Base-by-base conservation (phyloP, 768 basidiomycete genomes). In the Auriscalpium microsporum region DNA sequence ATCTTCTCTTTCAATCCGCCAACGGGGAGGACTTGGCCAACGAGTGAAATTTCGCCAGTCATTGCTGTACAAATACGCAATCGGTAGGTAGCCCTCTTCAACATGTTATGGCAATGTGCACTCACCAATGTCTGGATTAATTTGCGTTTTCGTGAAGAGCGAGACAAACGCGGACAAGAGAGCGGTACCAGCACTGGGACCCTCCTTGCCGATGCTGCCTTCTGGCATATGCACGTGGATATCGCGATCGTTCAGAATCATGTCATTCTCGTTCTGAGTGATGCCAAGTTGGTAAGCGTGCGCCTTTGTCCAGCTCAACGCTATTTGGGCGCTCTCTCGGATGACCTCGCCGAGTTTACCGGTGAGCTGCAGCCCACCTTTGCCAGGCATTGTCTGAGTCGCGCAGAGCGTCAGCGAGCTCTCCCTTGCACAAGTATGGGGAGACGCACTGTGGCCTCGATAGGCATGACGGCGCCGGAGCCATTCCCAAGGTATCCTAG, bases 331-430 rank as follows among this genome's bases (percentile, higher is more conserved):
- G 59, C 88, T 91, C 72, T 98, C 96, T 38, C 91, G 81, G 68
- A 99, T 97, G 57, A 98, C 96, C 64, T 99, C 96, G 45, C 95
- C 95, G 4, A 99, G 85, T 72, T 98, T 98, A 40, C 96, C 96
- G 0, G 96, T 98, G 8, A 98, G 73, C 62, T 94, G 93, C 2
- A 99, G 75, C 14, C 78, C 79, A 11, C 95, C 95, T 68, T 95
- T 95, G 2, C 96, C 96, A 23, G 95, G 94, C 93, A 96, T 98
- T 50, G 84, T 84, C 92, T 94, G 67, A 3, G 40, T 23, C 4
- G 4, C 19, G n/a, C 23, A 34, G 45, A 33, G 40, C 28, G 40
- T 28, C 19, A 21, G 40, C 46, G 23, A 34, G 23, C 1, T 23
- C 6, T 48, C n/a, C 7, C n/a, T 23, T 50, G 38, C 23, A n/a